A percentile compares a stretch with the other conserved stretches of the same genome.
These are phyloP conservation scores for Teunomyces cretensis DNA, from an alignment of 805 yeast species.

Conservation along the genomic window DNA sequence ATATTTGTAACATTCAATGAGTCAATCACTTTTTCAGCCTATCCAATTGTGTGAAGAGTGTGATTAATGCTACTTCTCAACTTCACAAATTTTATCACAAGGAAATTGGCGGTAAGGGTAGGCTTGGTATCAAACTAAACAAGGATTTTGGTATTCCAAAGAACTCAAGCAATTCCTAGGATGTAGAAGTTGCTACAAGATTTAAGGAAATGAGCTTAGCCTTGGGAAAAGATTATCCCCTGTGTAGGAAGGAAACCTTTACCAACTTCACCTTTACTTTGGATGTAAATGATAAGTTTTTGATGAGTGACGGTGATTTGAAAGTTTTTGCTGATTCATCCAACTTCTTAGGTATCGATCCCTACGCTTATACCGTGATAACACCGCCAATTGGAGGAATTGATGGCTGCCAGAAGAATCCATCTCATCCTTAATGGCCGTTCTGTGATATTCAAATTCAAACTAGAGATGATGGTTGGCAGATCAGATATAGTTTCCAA, in stretches of 20 bases:
- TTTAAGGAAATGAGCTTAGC: slow-evolving; percentile 23
- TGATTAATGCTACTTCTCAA: slow-evolving; percentile 25
- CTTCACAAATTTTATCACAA: slow-evolving; percentile 21
- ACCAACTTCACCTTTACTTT: slow-evolving; percentile 9
- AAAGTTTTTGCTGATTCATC: slow-evolving; percentile 18
- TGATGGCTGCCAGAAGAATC: slow-evolving; percentile 21
- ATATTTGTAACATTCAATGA: slow-evolving; percentile 32
- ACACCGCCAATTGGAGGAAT: slow-evolving; percentile 21
- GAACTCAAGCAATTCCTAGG: slow-evolving; percentile 20
- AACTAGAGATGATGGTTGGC: slow-evolving; percentile 17
- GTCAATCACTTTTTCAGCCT: slow-evolving; percentile 20
- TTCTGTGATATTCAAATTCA: slow-evolving; percentile 19
- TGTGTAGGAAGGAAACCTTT: slow-evolving; percentile 18
- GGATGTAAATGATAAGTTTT: slow-evolving; percentile 3
- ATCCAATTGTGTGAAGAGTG: slow-evolving; percentile 21
- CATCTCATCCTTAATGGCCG: slow-evolving; percentile 21
- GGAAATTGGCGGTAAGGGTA: slow-evolving; percentile 22
- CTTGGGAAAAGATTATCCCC: slow-evolving; percentile 28
- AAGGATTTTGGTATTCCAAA: slow-evolving; percentile 26
- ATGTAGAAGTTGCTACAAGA: slow-evolving; percentile 26
- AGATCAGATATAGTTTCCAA: slow-evolving; percentile 20
- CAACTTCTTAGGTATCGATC: slow-evolving; percentile 35
- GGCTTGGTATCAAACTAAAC: slow-evolving; percentile 25
- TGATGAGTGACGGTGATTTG: slow-evolving; percentile 25
- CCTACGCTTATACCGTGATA: slow-evolving; percentile 21